Conservation (phyloP, 805 yeast genomes). For the Candida loeiensis region DNA sequence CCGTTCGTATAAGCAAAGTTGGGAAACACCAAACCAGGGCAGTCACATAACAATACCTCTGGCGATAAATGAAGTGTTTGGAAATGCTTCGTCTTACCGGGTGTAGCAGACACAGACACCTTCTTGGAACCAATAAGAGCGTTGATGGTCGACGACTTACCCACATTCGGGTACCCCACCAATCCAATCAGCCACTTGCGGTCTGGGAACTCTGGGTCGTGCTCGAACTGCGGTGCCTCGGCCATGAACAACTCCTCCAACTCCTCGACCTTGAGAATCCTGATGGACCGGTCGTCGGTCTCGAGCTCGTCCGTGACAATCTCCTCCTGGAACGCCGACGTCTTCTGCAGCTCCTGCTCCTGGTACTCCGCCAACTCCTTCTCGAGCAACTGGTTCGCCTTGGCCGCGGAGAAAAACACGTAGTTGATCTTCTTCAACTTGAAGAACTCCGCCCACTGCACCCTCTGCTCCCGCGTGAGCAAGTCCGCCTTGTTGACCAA, state of each 20-base stretch:
- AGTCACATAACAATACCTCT: conserved; percentile 86
- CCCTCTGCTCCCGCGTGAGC: conserved; percentile 71
- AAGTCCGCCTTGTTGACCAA: conserved; percentile 93
- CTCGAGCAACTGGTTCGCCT: conserved; percentile 74
- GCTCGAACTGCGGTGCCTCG: conserved; percentile 70
- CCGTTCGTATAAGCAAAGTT: conserved; percentile 96
- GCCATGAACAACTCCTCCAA: conserved; percentile 73
- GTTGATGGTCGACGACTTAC: conserved; percentile 96
- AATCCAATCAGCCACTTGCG: conserved; percentile 80
- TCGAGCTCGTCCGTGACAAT: conserved; percentile 20
- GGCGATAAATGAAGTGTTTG: conserved; percentile 88
- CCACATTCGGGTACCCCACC: conserved; percentile 94
- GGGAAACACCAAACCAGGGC: conserved; percentile 99
- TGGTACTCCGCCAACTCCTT: conserved; percentile 49
- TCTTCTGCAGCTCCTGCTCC: conserved; percentile 1
- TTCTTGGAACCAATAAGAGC: conserved; percentile 94
- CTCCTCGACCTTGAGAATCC: conserved; percentile 78
- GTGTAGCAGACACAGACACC: conserved; percentile 97
- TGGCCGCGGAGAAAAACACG: conserved; percentile 89
- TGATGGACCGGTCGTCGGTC: conserved; percentile 37
- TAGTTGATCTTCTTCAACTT: conserved; percentile 63
- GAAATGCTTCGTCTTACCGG: conserved; percentile 98
- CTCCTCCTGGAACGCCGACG: conserved; percentile 2
- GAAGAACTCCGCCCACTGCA: conserved; percentile 85
- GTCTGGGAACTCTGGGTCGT: conserved; percentile 54